Base-by-base conservation (phyloP, 768 basidiomycete genomes). In the Chalciporus pseudorubinellus region DNA sequence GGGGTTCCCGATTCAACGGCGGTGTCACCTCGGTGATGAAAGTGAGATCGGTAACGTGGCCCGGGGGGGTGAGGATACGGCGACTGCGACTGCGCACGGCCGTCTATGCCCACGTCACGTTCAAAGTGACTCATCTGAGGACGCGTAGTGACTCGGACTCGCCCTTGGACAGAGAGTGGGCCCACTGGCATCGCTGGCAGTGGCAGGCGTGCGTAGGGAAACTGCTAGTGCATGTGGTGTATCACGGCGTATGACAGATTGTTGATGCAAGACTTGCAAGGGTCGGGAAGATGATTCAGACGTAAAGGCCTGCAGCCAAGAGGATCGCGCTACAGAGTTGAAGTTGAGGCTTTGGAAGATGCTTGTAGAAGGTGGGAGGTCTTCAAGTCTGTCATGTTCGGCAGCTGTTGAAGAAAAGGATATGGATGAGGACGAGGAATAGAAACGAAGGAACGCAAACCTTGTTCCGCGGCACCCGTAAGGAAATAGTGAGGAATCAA, bases 371-470 rank as follows among this genome's bases (percentile, higher is more conserved):
- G 79, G 63, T 84, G 84, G 53, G 82, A 81, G n/a, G 85, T 82
- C 70, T 85, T 84, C 58, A 85, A 64, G 63, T 86, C 84, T 50
- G 78, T 80, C 84, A 86, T 84, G 62, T 86, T 24, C 85, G 26
- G 76, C 60, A 20, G 81, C 74, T 67, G 38, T 40, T 28, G 20
- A 12, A 21, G 18, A 11, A 13, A 22, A 12, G 26, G n/a, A 3
- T 24, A 6, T 1, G 26, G 9, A 7, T 4, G 44, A 41, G 18
- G 3, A n/a, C 24, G 34, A 34, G 42, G 34, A 33, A 18, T 36
- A 34, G 26, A 46, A 20, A n/a, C 28, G 34, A 53, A 13, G 24
- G 20, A 21, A 31, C 22, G 31, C 18, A 24, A 44, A 55, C 62
- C 65, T 61, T 64, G 59, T 41, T 64, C 59, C 16, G 56, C 56